These are phyloP conservation scores for Talaromyces sp. DNA, from an alignment of 2,329 filamentous ascomycete genomes.

Conservation along the genomic window DNA sequence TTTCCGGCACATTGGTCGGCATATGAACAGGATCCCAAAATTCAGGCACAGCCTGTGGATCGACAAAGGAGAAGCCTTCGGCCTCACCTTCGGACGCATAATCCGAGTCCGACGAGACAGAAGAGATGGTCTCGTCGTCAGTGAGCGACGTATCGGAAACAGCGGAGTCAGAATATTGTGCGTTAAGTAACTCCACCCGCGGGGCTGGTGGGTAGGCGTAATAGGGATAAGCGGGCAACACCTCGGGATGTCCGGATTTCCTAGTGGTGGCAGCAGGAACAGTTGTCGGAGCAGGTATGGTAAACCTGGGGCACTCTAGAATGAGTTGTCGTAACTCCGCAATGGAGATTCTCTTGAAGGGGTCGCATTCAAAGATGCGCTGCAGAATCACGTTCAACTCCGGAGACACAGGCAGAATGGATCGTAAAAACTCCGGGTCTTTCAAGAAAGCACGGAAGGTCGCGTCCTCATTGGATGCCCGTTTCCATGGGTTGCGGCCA, in stretches of 20 bases:
- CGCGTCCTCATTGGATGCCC: constrained; percentile 87
- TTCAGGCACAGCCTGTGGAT: constrained; percentile 30
- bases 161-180: constrained; percentile 42
- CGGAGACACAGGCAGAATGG: constrained; percentile 85
- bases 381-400: constrained; percentile 86
- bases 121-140: constrained; percentile 36
- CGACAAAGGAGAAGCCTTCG: constrained; percentile 30
- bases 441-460: constrained; percentile 89
- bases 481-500: constrained; percentile 98
- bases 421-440: constrained; percentile 82
- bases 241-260: constrained; percentile 32
- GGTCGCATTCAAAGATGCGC: constrained; percentile 83
- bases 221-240: constrained; percentile 36
- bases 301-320: constrained; percentile 72
- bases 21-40: constrained; percentile 30
- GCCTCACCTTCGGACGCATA: constrained; percentile 33
- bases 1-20: constrained; percentile 30
- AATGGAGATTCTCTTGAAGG: constrained; percentile 77
- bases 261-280: constrained; percentile 36
- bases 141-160: constrained; percentile 41
- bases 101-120: constrained; percentile 33
- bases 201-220: constrained; percentile 38
- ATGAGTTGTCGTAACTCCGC: constrained; percentile 76
- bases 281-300: constrained; percentile 41
- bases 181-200: constrained; percentile 35